Conservation (phyloP, 2,329 filamentous ascomycete species). For the Xenoacremonium recifei region DNA sequence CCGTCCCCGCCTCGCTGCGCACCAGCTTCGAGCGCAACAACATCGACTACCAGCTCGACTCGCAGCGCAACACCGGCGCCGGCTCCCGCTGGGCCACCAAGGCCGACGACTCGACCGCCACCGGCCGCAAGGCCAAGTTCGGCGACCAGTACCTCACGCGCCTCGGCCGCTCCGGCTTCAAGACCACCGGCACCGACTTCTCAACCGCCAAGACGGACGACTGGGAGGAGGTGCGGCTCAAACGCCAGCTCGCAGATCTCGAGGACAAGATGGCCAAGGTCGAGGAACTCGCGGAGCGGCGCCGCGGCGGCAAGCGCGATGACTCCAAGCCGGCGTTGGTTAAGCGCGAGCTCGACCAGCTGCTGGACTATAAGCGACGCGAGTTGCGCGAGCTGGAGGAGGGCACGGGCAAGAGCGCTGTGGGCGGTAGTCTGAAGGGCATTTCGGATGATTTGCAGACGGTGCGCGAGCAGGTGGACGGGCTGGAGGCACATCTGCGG, state of each 20-base stretch:
- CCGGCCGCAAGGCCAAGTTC: conserved; percentile 93
- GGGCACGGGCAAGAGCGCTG: conserved; percentile 65
- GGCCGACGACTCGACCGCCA: conserved; percentile 75
- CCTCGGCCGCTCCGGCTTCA: conserved; percentile 79
- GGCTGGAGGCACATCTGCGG: conserved; percentile 78
- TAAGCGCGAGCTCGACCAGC: conserved; percentile 88
- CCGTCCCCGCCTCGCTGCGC: conserved; percentile 86
- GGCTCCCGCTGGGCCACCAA: conserved; percentile 77
- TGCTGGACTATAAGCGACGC: conserved; percentile 91
- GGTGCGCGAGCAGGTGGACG: conserved; percentile 93
- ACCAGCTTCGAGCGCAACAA: conserved; percentile 92
- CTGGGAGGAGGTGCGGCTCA: conserved; percentile 95
- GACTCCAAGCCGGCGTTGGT: conserved; percentile 86
- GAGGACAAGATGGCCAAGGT: conserved; percentile 85
- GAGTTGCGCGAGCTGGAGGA: conserved; percentile 74
- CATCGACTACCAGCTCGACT: conserved; percentile 93
- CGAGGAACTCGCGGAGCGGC: conserved; percentile 68
- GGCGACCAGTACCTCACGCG: conserved; percentile 94
- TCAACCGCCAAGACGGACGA: conserved; percentile 82
- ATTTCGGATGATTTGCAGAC: conserved; percentile 83
- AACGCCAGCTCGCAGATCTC: conserved; percentile 86
- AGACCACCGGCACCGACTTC: conserved; percentile 87
- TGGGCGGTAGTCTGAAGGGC: conserved; percentile 71
- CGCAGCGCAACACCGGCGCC: conserved; percentile 58
- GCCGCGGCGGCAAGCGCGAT: conserved; percentile 58